Evolutionary conservation across 2,329 filamentous ascomycete species (phyloP), one percentile per base, ranked within the genome.

Genomic region (Beauveria australis): DNA sequence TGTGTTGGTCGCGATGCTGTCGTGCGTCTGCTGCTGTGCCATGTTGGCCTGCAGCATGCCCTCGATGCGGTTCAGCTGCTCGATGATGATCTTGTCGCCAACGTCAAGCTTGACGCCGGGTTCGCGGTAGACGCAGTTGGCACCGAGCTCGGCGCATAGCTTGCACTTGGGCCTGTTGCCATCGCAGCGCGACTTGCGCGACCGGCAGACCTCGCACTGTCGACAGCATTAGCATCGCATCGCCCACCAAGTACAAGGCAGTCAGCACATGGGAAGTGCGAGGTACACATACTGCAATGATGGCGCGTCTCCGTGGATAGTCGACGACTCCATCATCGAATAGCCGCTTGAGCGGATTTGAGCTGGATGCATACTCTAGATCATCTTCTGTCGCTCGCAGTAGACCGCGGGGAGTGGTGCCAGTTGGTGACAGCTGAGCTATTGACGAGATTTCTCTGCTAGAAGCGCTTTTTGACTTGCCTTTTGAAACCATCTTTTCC

Each of bases 41-140:
- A 91, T 76, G 65, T 78, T 88, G 64, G 87, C 85, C 70, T 92
- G 88, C n/a, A 94, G 79, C 49, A 94, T 76, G 55, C 81, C 88
- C 72, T 94, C 90, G 67, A 94, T 92, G 58, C 88, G 85, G 67
- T 82, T 85, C 41, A 94, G 78, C 60, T 88, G 87, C 70, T 93
- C 90, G 43, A 94, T 76, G 63, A 94, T 94, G 61, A 94, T 79
- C 75, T 92, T 93, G 77, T 93, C 90, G 65, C 90, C 90, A 41
- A 89, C 89, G 71, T 94, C 90, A 10, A 94, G 82, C 75, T 94
- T 94, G 77, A 93, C 90, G 3, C 89, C 89, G 7, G 90, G 90
- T 71, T 94, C 90, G 64, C 90, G 84, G 72, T 94, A 94, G 65
- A 92, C 82, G 73, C 90, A 94, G 64, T 93, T 89, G 49, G 89